phyloP scores from a whole-genome alignment of 805 yeast species.

The Kurtzmaniella cleridarum region DNA sequence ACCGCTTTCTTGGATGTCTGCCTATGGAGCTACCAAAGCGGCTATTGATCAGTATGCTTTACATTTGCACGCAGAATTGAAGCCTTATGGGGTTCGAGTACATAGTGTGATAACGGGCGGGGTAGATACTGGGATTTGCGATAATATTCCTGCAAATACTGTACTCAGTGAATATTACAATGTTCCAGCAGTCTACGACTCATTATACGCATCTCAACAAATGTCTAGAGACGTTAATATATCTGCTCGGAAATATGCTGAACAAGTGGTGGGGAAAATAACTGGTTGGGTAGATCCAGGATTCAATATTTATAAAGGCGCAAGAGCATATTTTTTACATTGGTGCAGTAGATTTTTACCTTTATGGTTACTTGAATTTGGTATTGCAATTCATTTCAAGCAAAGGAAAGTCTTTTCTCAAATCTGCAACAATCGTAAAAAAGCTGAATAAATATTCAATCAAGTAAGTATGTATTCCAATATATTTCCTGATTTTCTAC shows the following conservation, averaged over 20 bases:
- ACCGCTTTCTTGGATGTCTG: slow-evolving; percentile 29
- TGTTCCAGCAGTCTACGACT: slow-evolving; percentile 18
- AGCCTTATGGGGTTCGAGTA: slow-evolving; percentile 33
- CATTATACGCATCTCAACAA: slow-evolving; percentile 11
- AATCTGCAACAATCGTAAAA: slow-evolving; percentile 13
- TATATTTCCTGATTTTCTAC: too few relatives aligned
- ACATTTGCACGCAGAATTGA: slow-evolving; percentile 28
- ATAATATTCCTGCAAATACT: slow-evolving; percentile 6
- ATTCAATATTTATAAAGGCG: slow-evolving; percentile 26
- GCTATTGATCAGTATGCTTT: slow-evolving; percentile 34
- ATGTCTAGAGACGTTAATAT: slow-evolving; percentile 18
- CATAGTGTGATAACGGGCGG: slow-evolving; percentile 36
- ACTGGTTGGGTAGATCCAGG: slow-evolving; percentile 13
- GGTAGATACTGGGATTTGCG: slow-evolving; percentile 30
- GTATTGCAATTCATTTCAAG: slow-evolving; percentile 18
- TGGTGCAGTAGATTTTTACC: slow-evolving; percentile 17
- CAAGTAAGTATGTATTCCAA: too few relatives aligned
- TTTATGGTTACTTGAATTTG: slow-evolving; percentile 18
- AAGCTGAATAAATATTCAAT: too few relatives aligned
- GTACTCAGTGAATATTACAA: slow-evolving; percentile 13
- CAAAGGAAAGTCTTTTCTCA: slow-evolving; percentile 17
- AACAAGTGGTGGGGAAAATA: slow-evolving; percentile 16
- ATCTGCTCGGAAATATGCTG: slow-evolving; percentile 20
- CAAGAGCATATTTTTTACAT: slow-evolving; percentile 13
- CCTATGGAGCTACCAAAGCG: slow-evolving; percentile 35